Percentiles rank a stretch among this genome's conserved stretches.
Conservation (phyloP, 2,329 filamentous ascomycete species). For the Cytospora chrysosperma region DNA sequence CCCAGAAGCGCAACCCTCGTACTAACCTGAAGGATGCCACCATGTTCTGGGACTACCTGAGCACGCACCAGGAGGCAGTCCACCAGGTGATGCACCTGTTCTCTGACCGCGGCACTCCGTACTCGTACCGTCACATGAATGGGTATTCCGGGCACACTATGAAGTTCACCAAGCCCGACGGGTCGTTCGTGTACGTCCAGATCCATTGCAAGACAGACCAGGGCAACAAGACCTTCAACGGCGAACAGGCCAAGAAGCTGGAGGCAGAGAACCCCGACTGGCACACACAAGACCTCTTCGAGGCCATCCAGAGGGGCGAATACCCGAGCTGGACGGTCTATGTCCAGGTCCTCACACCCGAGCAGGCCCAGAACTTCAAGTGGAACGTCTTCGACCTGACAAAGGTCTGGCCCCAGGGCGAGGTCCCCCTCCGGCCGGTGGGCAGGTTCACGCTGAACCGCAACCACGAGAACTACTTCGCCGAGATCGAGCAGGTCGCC, state of each 20-base stretch:
- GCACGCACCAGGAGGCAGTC: conserved; percentile 59
- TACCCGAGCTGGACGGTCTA: conserved; percentile 63
- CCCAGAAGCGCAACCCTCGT: conserved; percentile 72
- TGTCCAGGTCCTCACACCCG: conserved; percentile 61
- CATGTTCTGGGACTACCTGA: conserved; percentile 60
- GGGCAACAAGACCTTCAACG: conserved; percentile 59
- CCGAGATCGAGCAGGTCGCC: conserved; percentile 66
- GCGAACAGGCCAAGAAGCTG: conserved; percentile 54
- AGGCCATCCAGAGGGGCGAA: conserved; percentile 60
- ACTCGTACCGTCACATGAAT: conserved; percentile 65
- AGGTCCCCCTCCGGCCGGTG: conserved; percentile 60
- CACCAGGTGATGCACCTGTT: conserved; percentile 67
- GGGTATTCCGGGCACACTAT: conserved; percentile 67
- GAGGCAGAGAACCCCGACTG: conserved; percentile 60
- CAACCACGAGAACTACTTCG: conserved; percentile 67
- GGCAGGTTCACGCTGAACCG: conserved; percentile 64
- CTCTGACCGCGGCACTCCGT: conserved; percentile 64
- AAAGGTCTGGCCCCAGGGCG: conserved; percentile 65
- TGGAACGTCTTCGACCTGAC: conserved; percentile 70
- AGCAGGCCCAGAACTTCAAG: conserved; percentile 58
- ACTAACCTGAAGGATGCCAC: conserved; percentile 70
- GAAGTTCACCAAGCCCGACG: conserved; percentile 65
- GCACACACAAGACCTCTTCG: conserved; percentile 62
- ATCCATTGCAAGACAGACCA: conserved; percentile 64
- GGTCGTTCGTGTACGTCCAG: conserved; percentile 65